Conservation (phyloP, 352 stramenopile species). For the Pythium brassicae region DNA sequence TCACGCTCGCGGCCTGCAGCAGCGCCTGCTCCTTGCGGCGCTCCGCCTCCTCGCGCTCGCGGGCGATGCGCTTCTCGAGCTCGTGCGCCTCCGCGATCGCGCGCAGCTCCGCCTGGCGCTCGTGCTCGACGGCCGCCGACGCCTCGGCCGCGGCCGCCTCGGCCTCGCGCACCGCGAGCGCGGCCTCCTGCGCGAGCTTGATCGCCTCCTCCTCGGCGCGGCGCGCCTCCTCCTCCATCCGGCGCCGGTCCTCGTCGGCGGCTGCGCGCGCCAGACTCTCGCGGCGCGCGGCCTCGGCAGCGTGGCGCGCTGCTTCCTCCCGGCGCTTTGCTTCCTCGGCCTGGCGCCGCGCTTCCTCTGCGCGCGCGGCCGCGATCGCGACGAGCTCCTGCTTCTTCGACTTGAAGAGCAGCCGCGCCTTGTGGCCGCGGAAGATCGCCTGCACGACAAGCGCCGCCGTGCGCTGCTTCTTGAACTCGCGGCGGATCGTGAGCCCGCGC, state of each 20-base stretch:
- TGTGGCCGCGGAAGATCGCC: constrained; percentile 76
- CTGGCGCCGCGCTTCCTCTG: constrained; percentile 64
- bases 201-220: constrained; percentile 63
- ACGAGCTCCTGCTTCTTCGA: constrained; percentile 85
- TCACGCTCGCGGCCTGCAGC: constrained; percentile 70
- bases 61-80: constrained; percentile 49
- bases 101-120: constrained; percentile 76
- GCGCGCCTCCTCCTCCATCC: constrained; percentile 69
- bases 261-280: constrained; percentile 52
- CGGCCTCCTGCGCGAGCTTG: constrained; percentile 47
- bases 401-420: constrained; percentile 70
- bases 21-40: constrained; percentile 58
- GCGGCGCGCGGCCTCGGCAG: constrained; percentile 48
- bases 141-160: constrained; percentile 70
- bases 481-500: constrained; percentile 64
- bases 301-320: constrained; percentile 64
- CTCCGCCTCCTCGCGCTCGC: constrained; percentile 51
- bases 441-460: constrained; percentile 68
- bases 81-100: constrained; percentile 74
- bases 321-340: constrained; percentile 79
- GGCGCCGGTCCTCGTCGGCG: constrained; percentile 53
- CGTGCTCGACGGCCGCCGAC: constrained; percentile 68
- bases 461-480: constrained; percentile 81
- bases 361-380: constrained; percentile 64
- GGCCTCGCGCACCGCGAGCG: constrained; percentile 50